These are phyloP conservation scores for Daldinia sp. DNA, from an alignment of 2,329 filamentous ascomycete genomes.

Conservation along the genomic window DNA sequence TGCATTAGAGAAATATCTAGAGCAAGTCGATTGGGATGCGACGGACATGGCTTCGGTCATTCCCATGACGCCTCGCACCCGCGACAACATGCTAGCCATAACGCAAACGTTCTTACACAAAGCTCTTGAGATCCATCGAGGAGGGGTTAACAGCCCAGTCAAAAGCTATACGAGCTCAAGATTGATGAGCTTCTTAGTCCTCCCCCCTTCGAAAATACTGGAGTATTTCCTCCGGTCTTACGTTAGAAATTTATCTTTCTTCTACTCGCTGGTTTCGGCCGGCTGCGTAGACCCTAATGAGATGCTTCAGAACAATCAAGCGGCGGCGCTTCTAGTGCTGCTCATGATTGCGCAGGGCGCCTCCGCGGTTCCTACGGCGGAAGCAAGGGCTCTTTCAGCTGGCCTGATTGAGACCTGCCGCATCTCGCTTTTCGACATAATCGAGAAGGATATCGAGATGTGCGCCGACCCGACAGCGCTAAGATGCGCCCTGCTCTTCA, in stretches of 20 bases:
- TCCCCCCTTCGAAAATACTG: constrained; percentile 74
- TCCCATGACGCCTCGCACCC: constrained; percentile 62
- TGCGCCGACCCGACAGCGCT: constrained; percentile 73
- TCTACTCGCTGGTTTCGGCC: constrained; percentile 71
- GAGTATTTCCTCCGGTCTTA: constrained; percentile 76
- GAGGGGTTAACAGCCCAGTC: constrained; percentile 57
- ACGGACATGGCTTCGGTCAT: constrained; percentile 58
- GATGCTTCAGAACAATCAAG: constrained; percentile 74
- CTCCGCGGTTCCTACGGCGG: constrained; percentile 72
- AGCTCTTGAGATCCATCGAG: constrained; percentile 75
- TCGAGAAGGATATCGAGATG: constrained; percentile 78
- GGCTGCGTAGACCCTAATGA: constrained; percentile 75
- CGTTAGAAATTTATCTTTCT: constrained; percentile 73
- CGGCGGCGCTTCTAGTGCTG: constrained; percentile 73
- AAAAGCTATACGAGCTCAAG: constrained; percentile 61
- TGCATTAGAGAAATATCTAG: constrained; percentile 58
- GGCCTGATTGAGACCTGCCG: constrained; percentile 78
- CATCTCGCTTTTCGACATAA: constrained; percentile 77
- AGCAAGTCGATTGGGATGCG: constrained; percentile 54
- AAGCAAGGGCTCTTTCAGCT: constrained; percentile 73
- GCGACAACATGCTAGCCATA: constrained; percentile 78
- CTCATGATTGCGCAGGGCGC: constrained; percentile 81
- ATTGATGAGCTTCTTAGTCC: constrained; percentile 72
- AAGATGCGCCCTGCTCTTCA: constrained; percentile 75
- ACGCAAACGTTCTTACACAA: constrained; percentile 78